A percentile compares a stretch with the other conserved stretches of the same genome.
Conservation (phyloP, 2,329 filamentous ascomycete genomes). For the Aspergillus chevalieri region DNA sequence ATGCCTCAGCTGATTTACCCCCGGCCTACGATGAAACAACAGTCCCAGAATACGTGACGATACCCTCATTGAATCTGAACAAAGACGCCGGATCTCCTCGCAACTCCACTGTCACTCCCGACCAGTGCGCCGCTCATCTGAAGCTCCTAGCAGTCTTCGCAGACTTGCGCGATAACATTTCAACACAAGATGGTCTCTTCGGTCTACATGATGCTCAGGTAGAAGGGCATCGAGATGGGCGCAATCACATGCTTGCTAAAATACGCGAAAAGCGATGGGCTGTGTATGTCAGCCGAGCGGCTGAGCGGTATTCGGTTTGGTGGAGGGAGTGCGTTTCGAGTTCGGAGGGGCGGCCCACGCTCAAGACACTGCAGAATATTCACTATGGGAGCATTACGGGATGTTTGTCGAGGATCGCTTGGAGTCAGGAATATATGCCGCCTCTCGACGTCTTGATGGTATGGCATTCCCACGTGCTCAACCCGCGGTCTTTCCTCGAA, state of each 20-base stretch:
- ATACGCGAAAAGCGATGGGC: constrained; percentile 69
- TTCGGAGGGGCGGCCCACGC: constrained; percentile 7
- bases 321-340: constrained; percentile 41
- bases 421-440: constrained; percentile 45
- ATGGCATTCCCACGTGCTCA: constrained; percentile 73
- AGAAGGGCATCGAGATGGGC: constrained; percentile 28
- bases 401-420: constrained; percentile 22
- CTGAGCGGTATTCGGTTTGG: constrained; percentile 63
- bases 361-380: constrained; percentile 12
- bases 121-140: constrained; percentile 65
- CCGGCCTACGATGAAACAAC: neutral
- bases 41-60: constrained; percentile 17
- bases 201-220: constrained; percentile 51
- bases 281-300: constrained; percentile 62
- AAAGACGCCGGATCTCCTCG: constrained; percentile 5
- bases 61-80: constrained; percentile 22
- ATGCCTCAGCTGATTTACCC: neutral
- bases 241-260: constrained; percentile 43
- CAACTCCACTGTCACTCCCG: constrained; percentile 29
- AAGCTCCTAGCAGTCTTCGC: constrained; percentile 66
- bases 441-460: constrained; percentile 71
- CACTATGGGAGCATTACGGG: constrained; percentile 29
- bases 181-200: constrained; percentile 62
- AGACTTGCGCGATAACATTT: constrained; percentile 60
- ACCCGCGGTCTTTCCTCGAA: constrained; percentile 67